These are phyloP conservation scores for Vanderwaltozyma tropicalis DNA, from an alignment of 805 yeast species.

Conservation along the genomic window DNA sequence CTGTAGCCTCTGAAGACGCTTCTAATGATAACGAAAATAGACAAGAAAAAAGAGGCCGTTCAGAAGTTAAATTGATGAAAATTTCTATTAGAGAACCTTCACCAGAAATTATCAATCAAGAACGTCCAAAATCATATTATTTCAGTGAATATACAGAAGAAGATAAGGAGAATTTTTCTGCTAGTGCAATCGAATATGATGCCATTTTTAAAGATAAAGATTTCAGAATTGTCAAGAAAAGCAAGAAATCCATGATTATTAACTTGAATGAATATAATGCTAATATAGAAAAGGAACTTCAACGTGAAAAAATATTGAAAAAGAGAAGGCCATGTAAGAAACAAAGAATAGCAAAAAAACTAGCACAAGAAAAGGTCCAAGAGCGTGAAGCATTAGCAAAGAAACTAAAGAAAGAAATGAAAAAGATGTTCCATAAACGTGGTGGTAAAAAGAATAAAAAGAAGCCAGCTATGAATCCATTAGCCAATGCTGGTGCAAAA, in stretches of 20 bases:
- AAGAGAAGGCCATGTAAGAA: conserved; percentile 26
- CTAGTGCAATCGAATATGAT: conserved; percentile 16
- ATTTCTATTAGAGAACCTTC: conserved; percentile 19
- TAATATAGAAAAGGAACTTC: conserved; percentile 7
- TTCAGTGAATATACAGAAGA: conserved; percentile 10
- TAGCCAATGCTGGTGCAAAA: conserved; percentile 12
- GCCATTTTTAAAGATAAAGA: conserved; percentile 7
- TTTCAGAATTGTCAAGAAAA: conserved; percentile 4
- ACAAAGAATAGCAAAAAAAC: conserved; percentile 22
- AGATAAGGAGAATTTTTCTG: conserved; percentile 8
- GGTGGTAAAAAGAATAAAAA: conserved; percentile 30
- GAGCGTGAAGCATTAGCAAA: conserved; percentile 17
- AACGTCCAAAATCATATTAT: conserved; percentile 20
- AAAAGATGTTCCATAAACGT: conserved; percentile 28
- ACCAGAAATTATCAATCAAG: conserved; percentile 9
- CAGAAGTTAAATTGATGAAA: conserved; percentile 15
- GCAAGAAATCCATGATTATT: conserved; percentile 10
- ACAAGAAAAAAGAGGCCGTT: conserved; percentile 5
- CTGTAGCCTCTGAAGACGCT: not conserved
- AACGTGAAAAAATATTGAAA: conserved; percentile 8
- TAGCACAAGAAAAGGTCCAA: conserved; percentile 14
- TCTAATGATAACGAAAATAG: not conserved
- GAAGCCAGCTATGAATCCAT: conserved; percentile 12
- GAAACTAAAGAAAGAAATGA: conserved; percentile 20
- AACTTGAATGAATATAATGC: conserved; percentile 13